Base-by-base conservation (phyloP, 1,284 basidiomycete species). In the Boletellus sp. region DNA sequence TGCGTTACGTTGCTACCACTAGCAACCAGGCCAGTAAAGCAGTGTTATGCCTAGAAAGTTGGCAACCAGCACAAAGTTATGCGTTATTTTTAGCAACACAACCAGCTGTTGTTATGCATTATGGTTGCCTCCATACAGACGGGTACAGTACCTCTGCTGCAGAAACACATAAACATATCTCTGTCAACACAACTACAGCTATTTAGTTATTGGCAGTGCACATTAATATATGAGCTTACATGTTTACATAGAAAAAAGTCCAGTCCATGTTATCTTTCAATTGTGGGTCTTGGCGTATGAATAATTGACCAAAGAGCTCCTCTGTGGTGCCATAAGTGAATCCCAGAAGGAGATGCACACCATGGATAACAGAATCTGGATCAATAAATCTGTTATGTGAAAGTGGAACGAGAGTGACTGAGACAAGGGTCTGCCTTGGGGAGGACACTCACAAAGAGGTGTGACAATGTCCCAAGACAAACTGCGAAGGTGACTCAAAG, bases 311-410 rank as follows among this genome's bases (percentile, higher is more conserved):
- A 2, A 33, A 45, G 1, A 38, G 20, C 4, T 35, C 25, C 5
- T 35, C 35, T 1, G 36, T 42, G 8, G 8, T 8, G 14, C 48
- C 13, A 9, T 43, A 40, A 10, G 8, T 9, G 8, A 20, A 38
- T n/a, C 16, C 60, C 1, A n/a, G 26, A 6, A 43, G 36, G 14
- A 43, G 26, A 9, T 43, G 35, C 2, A 36, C 35, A 6, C 53
- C 1, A 66, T 49, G 5, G 48, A 44, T 13, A 41, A 22, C 11
- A 67, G 41, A 2, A 60, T 66, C 1, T 45, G 43, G 5, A 58
- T 37, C 35, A 1, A 43, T 5, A 8, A 36, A 43, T 1, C 25
- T n/a, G n/a, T n/a, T n/a, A n/a, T n/a, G n/a, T n/a, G n/a, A n/a
- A n/a, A n/a, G n/a, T n/a, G n/a, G n/a, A n/a, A n/a, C n/a, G n/a